Evolutionary conservation across 202 grass and related monocot species (phyloP).

Genomic region (Zoysia matrella): DNA sequence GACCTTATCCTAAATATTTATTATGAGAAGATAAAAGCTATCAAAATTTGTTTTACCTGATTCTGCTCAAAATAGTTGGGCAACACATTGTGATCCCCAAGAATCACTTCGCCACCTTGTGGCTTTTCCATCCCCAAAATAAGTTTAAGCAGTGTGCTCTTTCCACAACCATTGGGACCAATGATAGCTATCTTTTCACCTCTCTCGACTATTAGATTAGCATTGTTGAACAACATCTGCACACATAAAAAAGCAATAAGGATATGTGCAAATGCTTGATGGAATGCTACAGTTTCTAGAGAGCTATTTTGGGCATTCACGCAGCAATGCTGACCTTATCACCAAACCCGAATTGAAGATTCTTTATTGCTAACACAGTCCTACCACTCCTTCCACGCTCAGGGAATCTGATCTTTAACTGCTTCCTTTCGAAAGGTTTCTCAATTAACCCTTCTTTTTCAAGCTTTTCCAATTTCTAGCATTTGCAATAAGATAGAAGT

Average conservation of each 20-base stretch:
- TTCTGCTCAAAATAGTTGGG: constrained; percentile 99
- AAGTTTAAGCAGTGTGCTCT: constrained; percentile 89
- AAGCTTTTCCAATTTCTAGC: constrained; percentile 98
- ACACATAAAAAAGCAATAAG: constrained; percentile 23
- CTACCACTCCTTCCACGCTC: constrained; percentile 83
- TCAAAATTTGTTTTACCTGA: constrained; percentile 59
- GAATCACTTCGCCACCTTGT: constrained; percentile 76
- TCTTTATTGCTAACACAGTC: too few relatives aligned
- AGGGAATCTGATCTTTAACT: constrained; percentile 95
- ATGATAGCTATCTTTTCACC: constrained; percentile 98
- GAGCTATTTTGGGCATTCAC: constrained; percentile 20
- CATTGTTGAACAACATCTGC: constrained; percentile 84
- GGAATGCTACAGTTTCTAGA: neutral
- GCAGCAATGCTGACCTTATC: constrained; percentile 63
- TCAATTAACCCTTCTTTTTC: constrained; percentile 87
- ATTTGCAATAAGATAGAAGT: constrained; percentile 42
- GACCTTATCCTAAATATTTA: constrained; percentile 31
- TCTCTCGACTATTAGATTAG: constrained; percentile 87
- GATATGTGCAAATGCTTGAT: constrained; percentile 10
- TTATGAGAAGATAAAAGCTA: constrained; percentile 3
- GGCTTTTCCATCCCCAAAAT: constrained; percentile 84
- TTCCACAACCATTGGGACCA: constrained; percentile 97
- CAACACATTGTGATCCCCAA: constrained; percentile 92
- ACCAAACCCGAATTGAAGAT: constrained; percentile 47
- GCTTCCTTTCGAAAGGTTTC: constrained; percentile 97